Base-by-base conservation (phyloP, 2,329 filamentous ascomycete species). In the Fusarium longipes region DNA sequence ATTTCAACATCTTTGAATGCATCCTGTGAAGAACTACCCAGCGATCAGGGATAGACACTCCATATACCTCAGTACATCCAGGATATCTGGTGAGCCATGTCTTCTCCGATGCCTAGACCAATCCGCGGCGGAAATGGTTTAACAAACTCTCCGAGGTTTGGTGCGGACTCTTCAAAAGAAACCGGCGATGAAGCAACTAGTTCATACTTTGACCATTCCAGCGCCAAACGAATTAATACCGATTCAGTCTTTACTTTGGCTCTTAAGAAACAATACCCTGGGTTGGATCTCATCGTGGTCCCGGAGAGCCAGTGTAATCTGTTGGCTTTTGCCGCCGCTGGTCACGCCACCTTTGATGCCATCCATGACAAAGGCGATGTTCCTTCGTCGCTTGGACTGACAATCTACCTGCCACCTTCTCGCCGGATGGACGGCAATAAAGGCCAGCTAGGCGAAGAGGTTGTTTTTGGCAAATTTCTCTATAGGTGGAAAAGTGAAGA, bases 391-490 rank as follows among this genome's bases (percentile, higher is more conserved):
- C 30, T 53, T 8, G 50, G n/a, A 22, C 14, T 9, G n/a, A 53
- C 50, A 1, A n/a, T 53, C 12, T 53, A 53, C 39, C 24, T 53
- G 3, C 24, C 39, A 25, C 50, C 50, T 6, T 8, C 50, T 27
- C 40, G 50, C 9, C 50, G 50, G 3, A 53, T 53, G 39, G 18
- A 53, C n/a, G 50, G 50, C 1, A 47, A 47, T n/a, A 53, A 53
- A 29, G 50, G 50, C 27, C 30, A 47, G 17, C n/a, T 53, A 10
- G 50, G n/a, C 14, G 50, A 45, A 24, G n/a, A n/a, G 12, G 24
- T 45, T 18, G 29, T 53, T n/a, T 53, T 53, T 9, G 39, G 50
- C 24, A 53, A 53, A n/a, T 53, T 53, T 18, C n/a, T 53, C 7
- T 53, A 53, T 6, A 39, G 36, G 8, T 53, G 50, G 50, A 15